Conservation (phyloP, 73 alveolate species). For the Symbiodinium natans region DNA sequence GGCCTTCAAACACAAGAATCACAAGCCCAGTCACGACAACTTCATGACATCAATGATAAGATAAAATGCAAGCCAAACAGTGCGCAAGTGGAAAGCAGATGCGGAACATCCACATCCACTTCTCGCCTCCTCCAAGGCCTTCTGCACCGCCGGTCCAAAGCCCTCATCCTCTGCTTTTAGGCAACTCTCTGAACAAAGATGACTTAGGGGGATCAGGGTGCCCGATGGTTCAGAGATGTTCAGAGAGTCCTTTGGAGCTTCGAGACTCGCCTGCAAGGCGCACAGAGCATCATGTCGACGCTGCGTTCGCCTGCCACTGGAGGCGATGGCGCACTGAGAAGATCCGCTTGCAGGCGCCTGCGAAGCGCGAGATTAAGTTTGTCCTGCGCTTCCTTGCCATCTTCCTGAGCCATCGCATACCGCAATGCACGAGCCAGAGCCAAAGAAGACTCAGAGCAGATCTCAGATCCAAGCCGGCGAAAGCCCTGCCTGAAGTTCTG, state of each 20-base stretch:
- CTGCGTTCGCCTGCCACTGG: slow-evolving; percentile 29
- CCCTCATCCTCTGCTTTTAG: slow-evolving; percentile 2
- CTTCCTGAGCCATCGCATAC: slow-evolving; percentile 1
- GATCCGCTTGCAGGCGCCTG: not conserved
- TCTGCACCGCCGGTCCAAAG: slow-evolving; percentile 63
- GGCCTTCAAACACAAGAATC: no score
- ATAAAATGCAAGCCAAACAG: not conserved
- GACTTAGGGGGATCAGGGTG: no score
- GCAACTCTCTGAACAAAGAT: not conserved
- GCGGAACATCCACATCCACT: no score
- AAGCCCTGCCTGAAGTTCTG: not conserved
- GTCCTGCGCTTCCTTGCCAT: slow-evolving; percentile 36
- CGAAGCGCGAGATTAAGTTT: slow-evolving; percentile 84
- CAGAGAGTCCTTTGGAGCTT: slow-evolving; percentile 53
- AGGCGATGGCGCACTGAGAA: not conserved
- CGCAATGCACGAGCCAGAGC: not conserved
- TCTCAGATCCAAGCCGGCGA: not conserved
- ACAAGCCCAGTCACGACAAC: no score
- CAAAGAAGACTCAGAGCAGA: not conserved
- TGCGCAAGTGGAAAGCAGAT: no score
- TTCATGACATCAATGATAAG: not conserved
- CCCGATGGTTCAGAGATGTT: no score
- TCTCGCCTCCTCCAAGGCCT: slow-evolving; percentile 45
- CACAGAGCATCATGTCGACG: slow-evolving; percentile 39
- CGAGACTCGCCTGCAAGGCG: slow-evolving; percentile 29